phyloP scores from a whole-genome alignment of 2,329 filamentous ascomycete genomes.

The Fusarium clavum region DNA sequence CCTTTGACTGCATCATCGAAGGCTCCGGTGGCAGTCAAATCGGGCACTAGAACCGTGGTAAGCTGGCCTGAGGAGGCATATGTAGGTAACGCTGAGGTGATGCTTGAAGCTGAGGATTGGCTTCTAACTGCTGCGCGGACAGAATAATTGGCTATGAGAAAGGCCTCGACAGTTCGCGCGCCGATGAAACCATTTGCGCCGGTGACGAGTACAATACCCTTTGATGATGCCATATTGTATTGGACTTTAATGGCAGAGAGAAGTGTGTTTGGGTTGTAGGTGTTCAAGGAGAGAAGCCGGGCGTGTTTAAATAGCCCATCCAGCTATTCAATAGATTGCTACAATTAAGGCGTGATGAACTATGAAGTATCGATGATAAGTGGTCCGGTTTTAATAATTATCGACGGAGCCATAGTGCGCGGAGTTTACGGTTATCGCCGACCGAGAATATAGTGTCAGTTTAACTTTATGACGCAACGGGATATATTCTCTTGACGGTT shows the following conservation, averaged over 20 bases:
- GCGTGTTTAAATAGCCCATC: neutral
- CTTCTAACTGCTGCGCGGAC: conserved; percentile 17
- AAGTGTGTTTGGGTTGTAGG: accelerated
- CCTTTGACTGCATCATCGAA: conserved; percentile 12
- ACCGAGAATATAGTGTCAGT: neutral
- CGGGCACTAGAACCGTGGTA: neutral
- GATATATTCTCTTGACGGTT: accelerated
- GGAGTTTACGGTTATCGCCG: conserved; percentile 2
- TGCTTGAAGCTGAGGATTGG: conserved; percentile 5
- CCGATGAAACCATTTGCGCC: conserved; percentile 29
- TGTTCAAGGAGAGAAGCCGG: accelerated
- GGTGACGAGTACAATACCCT: conserved; percentile 17
- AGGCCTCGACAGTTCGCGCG: conserved; percentile 17
- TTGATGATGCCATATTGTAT: conserved; percentile 7
- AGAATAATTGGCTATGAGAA: conserved; percentile 9
- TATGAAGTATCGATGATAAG: neutral
- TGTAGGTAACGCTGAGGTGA: conserved; percentile 5
- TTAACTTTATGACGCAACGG: neutral
- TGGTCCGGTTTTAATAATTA: neutral
- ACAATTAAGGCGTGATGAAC: neutral
- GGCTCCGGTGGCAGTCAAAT: neutral
- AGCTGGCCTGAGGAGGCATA: conserved; percentile 7
- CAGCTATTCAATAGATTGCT: neutral
- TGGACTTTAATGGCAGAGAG: neutral
- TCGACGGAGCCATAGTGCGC: neutral